Evolutionary conservation across 2,329 filamentous ascomycete genomes (phyloP).

Genomic region (Fusarium anguioides): DNA sequence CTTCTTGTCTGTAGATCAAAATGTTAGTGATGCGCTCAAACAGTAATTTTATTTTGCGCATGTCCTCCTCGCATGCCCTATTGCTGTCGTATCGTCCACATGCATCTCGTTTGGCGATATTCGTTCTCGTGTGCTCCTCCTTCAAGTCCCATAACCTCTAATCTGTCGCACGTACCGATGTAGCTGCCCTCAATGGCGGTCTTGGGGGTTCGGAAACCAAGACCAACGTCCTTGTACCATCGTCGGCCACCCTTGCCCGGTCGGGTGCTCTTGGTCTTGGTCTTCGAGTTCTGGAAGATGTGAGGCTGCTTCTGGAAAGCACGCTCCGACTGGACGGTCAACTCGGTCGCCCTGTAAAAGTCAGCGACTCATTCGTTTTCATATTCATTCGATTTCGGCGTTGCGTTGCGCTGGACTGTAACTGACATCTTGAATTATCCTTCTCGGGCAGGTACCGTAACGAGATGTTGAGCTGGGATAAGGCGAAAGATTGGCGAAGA

Average conservation of each 20-base stretch:
- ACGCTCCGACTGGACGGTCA: slow-evolving; percentile 99
- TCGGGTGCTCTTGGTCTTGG: slow-evolving; percentile 83
- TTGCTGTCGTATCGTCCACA: neutral
- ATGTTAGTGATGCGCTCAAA: slow-evolving; percentile 42
- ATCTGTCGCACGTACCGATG: slow-evolving; percentile 81
- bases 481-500: too few relatives aligned
- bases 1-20: slow-evolving; percentile 87
- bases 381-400: slow-evolving; percentile 28
- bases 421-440: slow-evolving; percentile 60
- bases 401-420: neutral
- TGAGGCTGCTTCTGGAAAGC: slow-evolving; percentile 99
- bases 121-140: slow-evolving; percentile 7
- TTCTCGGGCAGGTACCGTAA: slow-evolving; percentile 54
- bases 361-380: slow-evolving; percentile 47
- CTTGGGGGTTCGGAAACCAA: slow-evolving; percentile 99
- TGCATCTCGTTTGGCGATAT: neutral
- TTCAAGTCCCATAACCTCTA: slow-evolving; percentile 11
- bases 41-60: neutral
- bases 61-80: neutral
- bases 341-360: slow-evolving; percentile 86
- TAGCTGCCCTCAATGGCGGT: slow-evolving; percentile 98
- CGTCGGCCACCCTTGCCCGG: slow-evolving; percentile 92
- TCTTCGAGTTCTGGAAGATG: slow-evolving; percentile 99
- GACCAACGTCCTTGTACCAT: slow-evolving; percentile 99
- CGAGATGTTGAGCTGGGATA: slow-evolving; percentile 44